Evolutionary conservation across 805 yeast genomes (phyloP), one percentile per base, ranked within the genome.

Genomic region (Lipomyces sp.): DNA sequence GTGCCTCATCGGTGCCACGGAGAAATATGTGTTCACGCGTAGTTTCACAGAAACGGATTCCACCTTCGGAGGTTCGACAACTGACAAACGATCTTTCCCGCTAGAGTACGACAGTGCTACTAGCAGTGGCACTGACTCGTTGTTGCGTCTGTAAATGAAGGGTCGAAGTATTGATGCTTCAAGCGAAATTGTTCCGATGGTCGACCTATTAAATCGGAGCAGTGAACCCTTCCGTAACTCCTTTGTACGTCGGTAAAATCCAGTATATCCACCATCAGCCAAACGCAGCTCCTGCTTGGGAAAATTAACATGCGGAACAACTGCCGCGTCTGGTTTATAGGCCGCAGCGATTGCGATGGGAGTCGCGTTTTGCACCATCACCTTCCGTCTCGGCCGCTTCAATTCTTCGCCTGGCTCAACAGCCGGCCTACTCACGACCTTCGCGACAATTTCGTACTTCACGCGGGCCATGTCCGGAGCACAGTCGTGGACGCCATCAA

Each of bases 401-500:
- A 7, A 7, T 10, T 7, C 29, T 6, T 21, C 21, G 33, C 45
- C 49, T 13, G 4, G 5, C 19, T 38, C 39, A 18, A n/a, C 28
- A 11, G 33, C 19, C 10, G 39, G 43, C 18, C 32, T 4, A 34
- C 43, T 33, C 7, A 43, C 13, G 21, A 48, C 38, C n/a, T 34
- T 39, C 14, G 55, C 47, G 23, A 28, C 23, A 13, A 53, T 43
- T 14, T 34, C 37, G 34, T 53, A 53, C 21, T 41, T 36, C 6
- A 53, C 33, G 16, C 47, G 43, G 4, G 58, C 54, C 55, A 53
- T 49, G 29, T 53, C 49, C 2, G 58, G 58, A 2, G 58, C n/a
- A 36, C 45, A 45, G 41, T 53, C 58, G 16, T 53, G 23, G 24
- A 35, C 39, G 23, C 41, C 44, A 28, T 53, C 57, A n/a, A 53